Evolutionary conservation across 2,329 filamentous ascomycete species (phyloP), one percentile per base, ranked within the genome.

Genomic region (Pseudocercospora macadamiae): DNA sequence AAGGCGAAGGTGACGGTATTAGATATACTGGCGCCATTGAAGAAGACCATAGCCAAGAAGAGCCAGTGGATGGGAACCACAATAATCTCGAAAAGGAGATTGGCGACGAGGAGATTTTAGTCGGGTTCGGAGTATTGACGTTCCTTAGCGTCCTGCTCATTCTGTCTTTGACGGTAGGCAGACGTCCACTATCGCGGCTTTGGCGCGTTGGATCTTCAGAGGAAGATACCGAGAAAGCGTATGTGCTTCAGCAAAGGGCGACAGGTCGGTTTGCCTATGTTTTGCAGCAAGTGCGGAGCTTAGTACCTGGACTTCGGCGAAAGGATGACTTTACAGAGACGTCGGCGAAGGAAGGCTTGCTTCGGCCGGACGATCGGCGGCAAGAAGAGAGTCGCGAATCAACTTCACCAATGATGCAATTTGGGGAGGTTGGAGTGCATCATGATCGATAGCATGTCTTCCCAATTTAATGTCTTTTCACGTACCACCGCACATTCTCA

Each of bases 51-150:
- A 45, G 45, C n/a, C 23, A 58, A 32, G 37, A 21, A 6, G 26
- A 54, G 7, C 30, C 18, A n/a, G 18, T 25, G 10, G 44, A 26
- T 28, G 5, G 8, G 18, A 36, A 60, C 14, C 39, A 49, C 5
- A 25, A 12, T 14, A 18, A 55, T 28, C 32, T 55, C 10, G 30
- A 51, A 28, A 51, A 59, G 26, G 48, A 54, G 21, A 19, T 57
- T 21, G 57, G 57, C 5, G 60, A 59, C 44, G 36, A 55, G 25
- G 26, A 54, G 6, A 47, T 62, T 25, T 44, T 62, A 10, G 53
- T 64, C 28, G 57, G 47, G 1, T 49, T 64, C 25, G 60, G 49
- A 3, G 54, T 57, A 7, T 44, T 62, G 16, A 55, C 59, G 8
- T 21, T 57, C 1, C 37, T 62, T 45, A 60, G 59, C 16, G 47